phyloP scores from a whole-genome alignment of 1,284 basidiomycete genomes.

The Heterobasidion occidentale region DNA sequence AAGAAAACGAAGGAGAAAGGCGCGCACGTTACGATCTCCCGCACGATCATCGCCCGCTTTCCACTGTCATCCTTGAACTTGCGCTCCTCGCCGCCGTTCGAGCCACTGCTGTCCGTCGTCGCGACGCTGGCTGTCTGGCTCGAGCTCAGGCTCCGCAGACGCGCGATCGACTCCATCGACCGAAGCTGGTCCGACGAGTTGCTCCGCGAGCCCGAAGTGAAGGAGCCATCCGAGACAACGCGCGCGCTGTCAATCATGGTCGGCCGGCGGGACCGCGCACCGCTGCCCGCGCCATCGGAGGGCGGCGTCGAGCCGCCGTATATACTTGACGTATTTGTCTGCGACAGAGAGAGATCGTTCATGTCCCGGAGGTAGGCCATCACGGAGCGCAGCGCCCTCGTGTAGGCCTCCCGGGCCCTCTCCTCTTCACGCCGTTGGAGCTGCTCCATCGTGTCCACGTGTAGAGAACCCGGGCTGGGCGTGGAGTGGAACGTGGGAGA shows the following conservation, averaged over 20 bases:
- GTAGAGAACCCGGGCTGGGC: slow-evolving; percentile 20
- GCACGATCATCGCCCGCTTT: slow-evolving; percentile 72
- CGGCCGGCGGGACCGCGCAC: slow-evolving; percentile 50
- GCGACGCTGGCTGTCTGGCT: slow-evolving; percentile 64
- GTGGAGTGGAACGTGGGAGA: background rate
- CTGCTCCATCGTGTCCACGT: slow-evolving; percentile 34
- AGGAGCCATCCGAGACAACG: slow-evolving; percentile 36
- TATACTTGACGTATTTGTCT: slow-evolving; percentile 44
- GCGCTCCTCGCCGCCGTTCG: slow-evolving; percentile 54
- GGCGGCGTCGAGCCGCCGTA: slow-evolving; percentile 31
- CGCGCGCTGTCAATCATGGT: slow-evolving; percentile 52
- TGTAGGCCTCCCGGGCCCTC: slow-evolving; percentile 59
- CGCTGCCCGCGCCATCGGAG: slow-evolving; percentile 29
- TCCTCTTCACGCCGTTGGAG: slow-evolving; percentile 60
- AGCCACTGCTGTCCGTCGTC: slow-evolving; percentile 62
- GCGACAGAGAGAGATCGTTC: slow-evolving; percentile 74
- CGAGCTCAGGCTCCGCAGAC: slow-evolving; percentile 47
- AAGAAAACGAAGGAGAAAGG: slow-evolving; percentile 5
- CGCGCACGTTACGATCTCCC: slow-evolving; percentile 61
- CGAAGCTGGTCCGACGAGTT: slow-evolving; percentile 48
- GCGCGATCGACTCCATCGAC: slow-evolving; percentile 49
- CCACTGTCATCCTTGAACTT: slow-evolving; percentile 85
- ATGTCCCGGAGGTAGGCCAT: slow-evolving; percentile 95
- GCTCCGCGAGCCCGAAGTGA: slow-evolving; percentile 25
- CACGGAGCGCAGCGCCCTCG: slow-evolving; percentile 76